Evolutionary conservation across 805 yeast species (phyloP).

Genomic region (Saccharomycopsis sp.): DNA sequence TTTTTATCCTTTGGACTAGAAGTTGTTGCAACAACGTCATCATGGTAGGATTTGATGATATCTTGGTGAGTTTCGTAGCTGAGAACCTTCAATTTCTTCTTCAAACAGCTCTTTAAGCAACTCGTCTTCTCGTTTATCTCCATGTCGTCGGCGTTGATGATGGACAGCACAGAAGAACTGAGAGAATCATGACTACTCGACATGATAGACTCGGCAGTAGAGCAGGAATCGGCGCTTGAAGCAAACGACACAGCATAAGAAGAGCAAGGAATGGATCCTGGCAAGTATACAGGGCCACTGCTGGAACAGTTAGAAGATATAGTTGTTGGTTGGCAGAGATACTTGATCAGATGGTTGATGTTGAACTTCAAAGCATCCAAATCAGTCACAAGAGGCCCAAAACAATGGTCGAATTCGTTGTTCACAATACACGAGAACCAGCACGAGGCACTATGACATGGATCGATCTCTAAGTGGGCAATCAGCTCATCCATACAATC

Average conservation of each 20-base stretch:
- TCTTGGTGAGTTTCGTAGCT: neutral
- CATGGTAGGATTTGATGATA: neutral
- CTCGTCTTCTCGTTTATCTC: neutral
- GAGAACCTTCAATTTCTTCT: neutral
- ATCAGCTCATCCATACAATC: too few species aligned
- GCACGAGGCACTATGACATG: neutral
- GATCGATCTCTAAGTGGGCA: neutral
- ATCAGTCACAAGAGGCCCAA: slow-evolving; percentile 10
- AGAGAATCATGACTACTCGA: neutral
- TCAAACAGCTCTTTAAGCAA: neutral
- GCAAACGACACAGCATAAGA: neutral
- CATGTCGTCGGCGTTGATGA: neutral
- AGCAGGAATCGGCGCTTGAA: neutral
- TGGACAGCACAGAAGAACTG: neutral
- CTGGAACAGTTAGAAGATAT: neutral
- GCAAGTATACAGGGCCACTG: neutral
- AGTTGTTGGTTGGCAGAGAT: neutral
- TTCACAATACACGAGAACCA: neutral
- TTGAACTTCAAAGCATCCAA: neutral
- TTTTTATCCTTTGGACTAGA: neutral
- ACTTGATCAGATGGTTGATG: slow-evolving; percentile 9
- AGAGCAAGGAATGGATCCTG: too few species aligned
- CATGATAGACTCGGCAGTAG: neutral
- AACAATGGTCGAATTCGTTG: slow-evolving; percentile 5
- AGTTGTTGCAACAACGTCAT: neutral